phyloP scores from a whole-genome alignment of 2,329 filamentous ascomycete species.

The Fusarium dimerum region DNA sequence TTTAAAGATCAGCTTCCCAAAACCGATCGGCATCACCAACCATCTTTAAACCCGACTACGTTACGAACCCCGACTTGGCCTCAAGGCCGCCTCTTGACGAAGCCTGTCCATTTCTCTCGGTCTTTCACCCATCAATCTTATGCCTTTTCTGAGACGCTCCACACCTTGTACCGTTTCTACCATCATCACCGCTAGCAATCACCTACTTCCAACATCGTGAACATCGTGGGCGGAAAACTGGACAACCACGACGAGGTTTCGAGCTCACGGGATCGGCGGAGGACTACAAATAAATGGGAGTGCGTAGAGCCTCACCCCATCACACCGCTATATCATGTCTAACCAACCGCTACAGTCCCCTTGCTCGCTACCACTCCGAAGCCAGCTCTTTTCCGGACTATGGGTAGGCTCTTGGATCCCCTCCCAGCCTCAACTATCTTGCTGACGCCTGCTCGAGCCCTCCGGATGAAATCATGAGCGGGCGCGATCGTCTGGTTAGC shows the following conservation, averaged over 20 bases:
- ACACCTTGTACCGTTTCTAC: background rate
- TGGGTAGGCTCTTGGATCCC: conserved; percentile 35
- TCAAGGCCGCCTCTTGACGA: no score
- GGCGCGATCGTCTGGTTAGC: conserved; percentile 27
- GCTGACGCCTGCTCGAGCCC: conserved; percentile 28
- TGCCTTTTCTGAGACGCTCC: no score
- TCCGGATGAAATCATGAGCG: conserved; percentile 24
- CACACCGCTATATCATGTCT: conserved; percentile 2
- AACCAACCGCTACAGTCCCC: conserved; percentile 27
- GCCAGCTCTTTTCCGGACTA: conserved; percentile 44
- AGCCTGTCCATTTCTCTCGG: no score
- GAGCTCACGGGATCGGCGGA: conserved; percentile 20
- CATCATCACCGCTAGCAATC: conserved; percentile 11
- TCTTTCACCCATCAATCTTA: no score
- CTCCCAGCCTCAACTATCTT: conserved; percentile 8
- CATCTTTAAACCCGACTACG: background rate
- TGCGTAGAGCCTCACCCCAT: conserved; percentile 24
- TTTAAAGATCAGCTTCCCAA: conserved; percentile 1
- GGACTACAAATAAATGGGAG: conserved; percentile 33
- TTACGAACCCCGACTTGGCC: no score
- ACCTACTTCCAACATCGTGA: conserved; percentile 17
- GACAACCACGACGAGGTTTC: conserved; percentile 26
- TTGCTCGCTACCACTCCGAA: conserved; percentile 38
- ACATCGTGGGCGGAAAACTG: conserved; percentile 28
- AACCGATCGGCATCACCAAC: conserved; percentile 3